Base-by-base conservation (phyloP, 768 basidiomycete species). In the Russula virescens region DNA sequence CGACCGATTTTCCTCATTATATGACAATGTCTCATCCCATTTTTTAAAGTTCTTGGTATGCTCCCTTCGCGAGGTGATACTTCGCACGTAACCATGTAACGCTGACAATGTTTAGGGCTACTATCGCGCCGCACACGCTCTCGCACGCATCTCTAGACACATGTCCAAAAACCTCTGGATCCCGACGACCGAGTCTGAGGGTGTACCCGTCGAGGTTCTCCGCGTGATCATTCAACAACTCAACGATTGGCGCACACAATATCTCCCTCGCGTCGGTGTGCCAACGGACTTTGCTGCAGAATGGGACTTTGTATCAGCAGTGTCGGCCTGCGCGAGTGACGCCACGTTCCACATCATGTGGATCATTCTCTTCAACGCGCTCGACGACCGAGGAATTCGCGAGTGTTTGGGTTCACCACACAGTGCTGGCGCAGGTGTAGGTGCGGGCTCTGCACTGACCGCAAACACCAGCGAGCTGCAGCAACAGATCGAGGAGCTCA, bases 341-440 rank as follows among this genome's bases (percentile, higher is more conserved):
- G 89, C 91, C 31, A 91, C 89, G 31, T 95, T 90, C 71, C 94
- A 97, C 75, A 83, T 89, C 68, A 88, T 95, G 84, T 96, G 91
- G 92, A 85, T 94, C 63, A 83, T 86, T 46, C 74, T 94, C 5
- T 88, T 89, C 73, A 85, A 80, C 65, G 92, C 93, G 1, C 74
- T 96, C 65, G 87, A 91, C 61, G 92, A 95, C 61, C 93, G 83
- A 70, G 92, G 92, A 13, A 79, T 96, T 61, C 84, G 83, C 64
- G 92, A 94, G 68, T 60, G 63, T 42, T 73, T 84, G 63, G 88
- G 87, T 71, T 76, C 81, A 51, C 71, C 75, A 11, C 69, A 72
- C 28, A 74, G 78, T 47, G 66, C 75, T 52, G 72, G 74, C n/a
- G 34, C 34, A 4, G 72, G 73, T 55, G 70, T 74, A 26, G 69